Conservation (phyloP, 345 rosid genomes). For the Eucalyptus tenuipes region DNA sequence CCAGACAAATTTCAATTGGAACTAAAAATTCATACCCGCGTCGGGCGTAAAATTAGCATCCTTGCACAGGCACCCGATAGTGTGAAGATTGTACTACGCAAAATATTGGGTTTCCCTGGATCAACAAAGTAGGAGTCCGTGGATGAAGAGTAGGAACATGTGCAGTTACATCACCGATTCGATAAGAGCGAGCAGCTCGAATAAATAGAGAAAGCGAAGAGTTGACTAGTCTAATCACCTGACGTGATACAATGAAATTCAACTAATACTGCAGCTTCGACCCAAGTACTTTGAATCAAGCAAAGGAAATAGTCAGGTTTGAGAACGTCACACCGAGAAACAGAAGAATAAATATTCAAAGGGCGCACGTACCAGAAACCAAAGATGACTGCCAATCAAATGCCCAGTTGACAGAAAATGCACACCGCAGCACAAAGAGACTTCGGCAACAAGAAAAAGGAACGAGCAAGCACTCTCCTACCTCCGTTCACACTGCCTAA, state of each 20-base stretch:
- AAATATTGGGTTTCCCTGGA: not conserved
- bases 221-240: not conserved
- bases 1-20: not conserved
- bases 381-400: not conserved
- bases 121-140: not conserved
- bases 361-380: not conserved
- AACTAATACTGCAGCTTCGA: not conserved
- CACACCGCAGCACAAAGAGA: not conserved
- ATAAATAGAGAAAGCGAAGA: not conserved
- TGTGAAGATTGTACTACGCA: not conserved
- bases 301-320: not conserved
- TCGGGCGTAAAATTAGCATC: not conserved
- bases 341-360: not conserved
- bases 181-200: not conserved
- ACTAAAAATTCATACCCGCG: not conserved
- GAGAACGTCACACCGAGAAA: not conserved
- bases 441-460: not conserved
- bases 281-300: not conserved
- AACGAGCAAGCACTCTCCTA: not conserved
- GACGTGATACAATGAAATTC: not conserved
- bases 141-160: not conserved
- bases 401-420: not conserved
- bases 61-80: not conserved
- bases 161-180: not conserved
- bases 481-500: not conserved